A percentile compares a stretch with the other conserved stretches of the same genome.
Conservation (phyloP, 148 eudicot genomes). For the Vaccinium myrtillus region DNA sequence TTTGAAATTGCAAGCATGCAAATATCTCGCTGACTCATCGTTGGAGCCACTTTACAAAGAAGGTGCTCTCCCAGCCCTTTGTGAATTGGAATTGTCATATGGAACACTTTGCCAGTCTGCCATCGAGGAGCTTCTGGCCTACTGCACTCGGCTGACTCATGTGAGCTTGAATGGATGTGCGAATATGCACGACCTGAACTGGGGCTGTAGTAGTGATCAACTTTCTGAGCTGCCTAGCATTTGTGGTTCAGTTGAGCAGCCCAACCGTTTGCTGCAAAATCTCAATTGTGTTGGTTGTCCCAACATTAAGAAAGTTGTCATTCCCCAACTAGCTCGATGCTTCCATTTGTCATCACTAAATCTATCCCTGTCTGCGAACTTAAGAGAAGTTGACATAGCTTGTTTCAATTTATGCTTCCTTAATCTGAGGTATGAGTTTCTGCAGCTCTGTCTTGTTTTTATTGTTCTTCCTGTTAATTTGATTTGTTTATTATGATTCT, state of each 20-base stretch:
- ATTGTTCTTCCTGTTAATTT: neutral
- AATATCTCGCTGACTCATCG: conserved; percentile 76
- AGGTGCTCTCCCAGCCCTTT: conserved; percentile 76
- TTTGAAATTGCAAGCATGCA: conserved; percentile 92
- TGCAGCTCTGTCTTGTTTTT: neutral
- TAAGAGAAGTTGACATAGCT: conserved; percentile 78
- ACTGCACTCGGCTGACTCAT: conserved; percentile 78
- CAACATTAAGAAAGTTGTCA: conserved; percentile 72
- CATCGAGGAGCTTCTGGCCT: conserved; percentile 82
- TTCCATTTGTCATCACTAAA: conserved; percentile 64
- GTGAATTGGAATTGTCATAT: conserved; percentile 89
- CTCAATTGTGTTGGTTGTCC: conserved; percentile 93
- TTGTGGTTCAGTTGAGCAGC: conserved; percentile 32
- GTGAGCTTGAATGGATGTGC: conserved; percentile 90
- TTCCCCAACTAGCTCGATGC: conserved; percentile 67
- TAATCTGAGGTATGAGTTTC: conserved; percentile 65
- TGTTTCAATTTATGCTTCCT: conserved; percentile 76
- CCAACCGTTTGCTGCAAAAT: conserved; percentile 69
- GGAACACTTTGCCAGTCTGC: conserved; percentile 87
- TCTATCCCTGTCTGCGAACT: conserved; percentile 75
- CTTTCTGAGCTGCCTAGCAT: conserved; percentile 19
- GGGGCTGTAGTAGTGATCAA: conserved; percentile 44
- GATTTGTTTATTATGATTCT: neutral
- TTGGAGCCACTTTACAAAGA: conserved; percentile 80
- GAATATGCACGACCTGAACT: conserved; percentile 86